Base-by-base conservation (phyloP, 257 asterid genomes). In the Haberlea rhodopensis region DNA sequence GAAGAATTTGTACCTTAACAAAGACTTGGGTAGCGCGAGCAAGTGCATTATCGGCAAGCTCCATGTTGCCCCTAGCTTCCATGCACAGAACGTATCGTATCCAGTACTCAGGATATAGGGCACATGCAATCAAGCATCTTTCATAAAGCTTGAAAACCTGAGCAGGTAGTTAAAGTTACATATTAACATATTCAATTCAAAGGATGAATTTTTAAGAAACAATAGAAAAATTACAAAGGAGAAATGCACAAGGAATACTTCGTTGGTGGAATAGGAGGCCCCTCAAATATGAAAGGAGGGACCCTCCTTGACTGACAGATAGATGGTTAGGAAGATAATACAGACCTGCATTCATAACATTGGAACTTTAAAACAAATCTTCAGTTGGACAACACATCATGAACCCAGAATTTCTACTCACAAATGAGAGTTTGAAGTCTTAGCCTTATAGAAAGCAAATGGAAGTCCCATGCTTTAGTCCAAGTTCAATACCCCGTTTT, bases 321-420 rank as follows among this genome's bases (percentile, higher is more conserved):
- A 89, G 90, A 92, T 85, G 94, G 87, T 92, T 89, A 92, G 91
- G 97, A 85, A 87, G 96, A 84, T 81, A 89, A 92, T 89, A 84
- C 82, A 89, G 86, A 94, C n/a, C n/a, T n/a, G n/a, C n/a, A n/a
- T 90, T 86, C 89, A 87, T 92, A 94, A 90, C 95, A 86, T 87
- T 80, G 76, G 84, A 80, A 86, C 81, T 94, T 89, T 74, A 87
- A 89, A 82, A 82, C 78, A 71, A 61, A 80, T 79, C 75, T 76
- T 75, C 73, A 71, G 78, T 67, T 79, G 68, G 67, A 84, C 82
- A 75, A 81, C 81, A 81, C 81, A 82, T 79, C 84, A 84, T 75
- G 94, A 89, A 92, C 96, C 97, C 85, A 86, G 94, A 84, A 92
- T 74, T 75, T 87, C 79, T 87, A 92, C 95, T 87, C 97, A 87